A percentile compares a stretch with the other conserved stretches of the same genome.
These are phyloP conservation scores for Aureobasidium melanogenum DNA, from an alignment of 2,329 filamentous ascomycete genomes.

Conservation along the genomic window DNA sequence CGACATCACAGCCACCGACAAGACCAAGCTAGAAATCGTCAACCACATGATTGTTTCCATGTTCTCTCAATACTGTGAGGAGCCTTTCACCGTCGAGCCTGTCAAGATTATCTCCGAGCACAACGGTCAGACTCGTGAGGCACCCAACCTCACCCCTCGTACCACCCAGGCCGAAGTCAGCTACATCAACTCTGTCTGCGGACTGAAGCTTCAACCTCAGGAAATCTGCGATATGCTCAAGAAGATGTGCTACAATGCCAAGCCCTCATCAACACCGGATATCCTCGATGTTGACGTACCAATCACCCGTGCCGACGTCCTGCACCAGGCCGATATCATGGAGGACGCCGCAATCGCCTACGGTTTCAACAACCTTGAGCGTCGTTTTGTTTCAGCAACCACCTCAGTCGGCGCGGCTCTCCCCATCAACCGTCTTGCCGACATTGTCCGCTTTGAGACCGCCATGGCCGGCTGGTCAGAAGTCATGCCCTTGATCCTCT, in stretches of 20 bases:
- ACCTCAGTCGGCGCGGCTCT: constrained; percentile 80
- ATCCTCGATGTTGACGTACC: constrained; percentile 71
- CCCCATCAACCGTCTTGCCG: constrained; percentile 85
- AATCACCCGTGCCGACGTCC: constrained; percentile 82
- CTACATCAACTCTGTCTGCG: constrained; percentile 90
- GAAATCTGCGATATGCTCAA: constrained; percentile 70
- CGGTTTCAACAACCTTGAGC: constrained; percentile 92
- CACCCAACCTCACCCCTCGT: constrained; percentile 71
- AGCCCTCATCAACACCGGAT: constrained; percentile 59
- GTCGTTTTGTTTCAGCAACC: constrained; percentile 75
- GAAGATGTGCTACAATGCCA: constrained; percentile 82
- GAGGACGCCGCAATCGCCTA: constrained; percentile 95
- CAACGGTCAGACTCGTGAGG: constrained; percentile 73
- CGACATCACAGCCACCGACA: constrained; percentile 91
- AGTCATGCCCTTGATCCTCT: constrained; percentile 91
- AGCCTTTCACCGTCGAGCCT: constrained; percentile 88
- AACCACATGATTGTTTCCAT: constrained; percentile 93
- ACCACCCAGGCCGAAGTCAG: constrained; percentile 74
- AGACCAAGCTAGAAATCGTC: constrained; percentile 93
- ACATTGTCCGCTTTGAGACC: constrained; percentile 80
- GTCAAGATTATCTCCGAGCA: constrained; percentile 87
- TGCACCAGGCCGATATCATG: constrained; percentile 98
- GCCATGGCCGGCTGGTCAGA: constrained; percentile 95
- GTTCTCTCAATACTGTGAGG: constrained; percentile 86
- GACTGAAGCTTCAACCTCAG: constrained; percentile 64